Conservation (phyloP, 2,329 filamentous ascomycete species). For the Alternaria sp. region DNA sequence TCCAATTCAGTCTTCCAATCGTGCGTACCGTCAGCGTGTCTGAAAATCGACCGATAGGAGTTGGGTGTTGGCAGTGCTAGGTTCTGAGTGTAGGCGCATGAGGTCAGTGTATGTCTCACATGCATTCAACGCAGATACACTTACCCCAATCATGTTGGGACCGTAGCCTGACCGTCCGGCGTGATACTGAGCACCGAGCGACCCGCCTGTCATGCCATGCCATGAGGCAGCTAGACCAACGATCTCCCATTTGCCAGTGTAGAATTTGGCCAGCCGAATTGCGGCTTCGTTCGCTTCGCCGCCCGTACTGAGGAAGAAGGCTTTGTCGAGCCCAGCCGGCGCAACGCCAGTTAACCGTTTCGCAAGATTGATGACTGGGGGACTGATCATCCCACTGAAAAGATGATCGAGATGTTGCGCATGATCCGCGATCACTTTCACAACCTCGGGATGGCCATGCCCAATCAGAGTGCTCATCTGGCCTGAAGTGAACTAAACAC, state of each 20-base stretch:
- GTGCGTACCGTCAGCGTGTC: conserved; percentile 64
- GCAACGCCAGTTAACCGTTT: conserved; percentile 33
- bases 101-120: not conserved
- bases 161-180: conserved; percentile 58
- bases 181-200: conserved; percentile 61
- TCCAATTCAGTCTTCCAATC: conserved; percentile 71
- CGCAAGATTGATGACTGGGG: conserved; percentile 41
- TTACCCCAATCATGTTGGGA: conserved; percentile 57
- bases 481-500: conserved; percentile 12
- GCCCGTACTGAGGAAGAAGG: conserved; percentile 45
- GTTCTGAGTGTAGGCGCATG: conserved; percentile 30
- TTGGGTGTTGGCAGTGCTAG: conserved; percentile 66
- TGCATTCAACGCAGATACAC: not conserved
- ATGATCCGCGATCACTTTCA: conserved; percentile 36
- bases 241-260: conserved; percentile 70
- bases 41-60: conserved; percentile 67
- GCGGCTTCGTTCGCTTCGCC: conserved; percentile 61
- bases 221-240: conserved; percentile 65
- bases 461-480: conserved; percentile 28
- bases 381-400: conserved; percentile 46
- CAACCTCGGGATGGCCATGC: conserved; percentile 43
- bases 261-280: conserved; percentile 68
- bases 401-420: conserved; percentile 41
- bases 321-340: conserved; percentile 40
- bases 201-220: conserved; percentile 66